Base-by-base conservation (phyloP, 306 rosid species). In the Fagus crenata region DNA sequence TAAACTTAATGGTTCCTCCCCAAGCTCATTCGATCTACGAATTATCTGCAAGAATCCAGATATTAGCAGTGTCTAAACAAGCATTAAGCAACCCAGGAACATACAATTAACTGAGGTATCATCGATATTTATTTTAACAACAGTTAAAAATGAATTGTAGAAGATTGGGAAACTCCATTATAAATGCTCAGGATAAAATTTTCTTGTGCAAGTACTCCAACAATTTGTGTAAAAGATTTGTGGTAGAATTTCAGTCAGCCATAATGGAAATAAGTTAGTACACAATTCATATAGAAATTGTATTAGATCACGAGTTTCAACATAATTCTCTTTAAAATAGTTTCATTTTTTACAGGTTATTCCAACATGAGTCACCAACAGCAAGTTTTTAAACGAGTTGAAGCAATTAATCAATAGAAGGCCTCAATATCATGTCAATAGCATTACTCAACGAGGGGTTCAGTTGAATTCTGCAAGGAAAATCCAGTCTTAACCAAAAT, bases 1-100 rank as follows among this genome's bases (percentile, higher is more conserved):
- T 73, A 95, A 76, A 32, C 69, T 71, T 69, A 95, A 77, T 17
- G 97, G 99, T 78, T 95, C 89, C 80, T 92, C 97, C 31, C 92
- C 96, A 56, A 68, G 71, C 75, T 95, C 96, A 88, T 91, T 92
- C 60, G 97, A 93, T 32, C 92, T 93, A 68, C 85, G 87, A 76
- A 92, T 92, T 74, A 95, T 95, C 99, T 92, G 92, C 85, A 83
- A 56, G 79, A 56, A 58, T 85, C 80, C 69, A 78, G 39, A 70
- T 63, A 77, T 83, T 81, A 85, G 80, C 59, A 67, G 59, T 68
- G 72, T 75, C 72, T 22, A 64, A 12, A 78, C 56, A 67, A 75
- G 81, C 77, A 82, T 32, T 70, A 53, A 56, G 71, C n/a, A 43
- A 56, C 53, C 58, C 53, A 59, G 65, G 67, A 75, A 18, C 17